phyloP scores from a whole-genome alignment of 805 yeast genomes.

The Saccharomycopsis sp. region DNA sequence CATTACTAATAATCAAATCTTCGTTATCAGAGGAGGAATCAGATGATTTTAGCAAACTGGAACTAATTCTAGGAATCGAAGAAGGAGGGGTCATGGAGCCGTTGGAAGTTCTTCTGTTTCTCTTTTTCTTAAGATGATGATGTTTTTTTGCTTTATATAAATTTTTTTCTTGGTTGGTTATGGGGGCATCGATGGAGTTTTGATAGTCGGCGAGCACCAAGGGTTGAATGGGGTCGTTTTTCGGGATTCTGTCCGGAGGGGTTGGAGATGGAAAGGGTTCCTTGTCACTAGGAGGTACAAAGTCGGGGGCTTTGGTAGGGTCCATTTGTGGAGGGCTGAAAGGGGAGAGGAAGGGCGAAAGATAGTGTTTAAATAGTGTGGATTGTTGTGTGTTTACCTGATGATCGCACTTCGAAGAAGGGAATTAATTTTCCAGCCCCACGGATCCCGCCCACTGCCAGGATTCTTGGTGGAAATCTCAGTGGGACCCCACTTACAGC shows the following conservation, averaged over 20 bases:
- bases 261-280: constrained; percentile 56
- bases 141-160: not conserved
- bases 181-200: constrained; percentile 63
- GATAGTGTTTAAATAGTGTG: too few relatives aligned
- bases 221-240: constrained; percentile 67
- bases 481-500: too few relatives aligned
- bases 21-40: too few relatives aligned
- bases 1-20: too few relatives aligned
- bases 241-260: constrained; percentile 60
- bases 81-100: constrained; percentile 1
- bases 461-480: too few relatives aligned
- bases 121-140: not conserved
- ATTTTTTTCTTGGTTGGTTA: constrained; percentile 31
- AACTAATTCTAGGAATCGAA: constrained; percentile 10
- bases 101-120: constrained; percentile 1
- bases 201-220: constrained; percentile 64
- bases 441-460: too few relatives aligned
- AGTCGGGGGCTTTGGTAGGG: constrained; percentile 86
- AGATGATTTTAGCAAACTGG: constrained; percentile 7
- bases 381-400: too few relatives aligned
- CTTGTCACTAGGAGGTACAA: constrained; percentile 71
- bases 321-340: too few relatives aligned
- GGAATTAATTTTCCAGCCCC: too few relatives aligned
- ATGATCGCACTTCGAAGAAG: too few relatives aligned
- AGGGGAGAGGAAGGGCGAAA: too few relatives aligned